Conservation (phyloP, 2,329 filamentous ascomycete genomes). For the Paracamarosporium sp. region DNA sequence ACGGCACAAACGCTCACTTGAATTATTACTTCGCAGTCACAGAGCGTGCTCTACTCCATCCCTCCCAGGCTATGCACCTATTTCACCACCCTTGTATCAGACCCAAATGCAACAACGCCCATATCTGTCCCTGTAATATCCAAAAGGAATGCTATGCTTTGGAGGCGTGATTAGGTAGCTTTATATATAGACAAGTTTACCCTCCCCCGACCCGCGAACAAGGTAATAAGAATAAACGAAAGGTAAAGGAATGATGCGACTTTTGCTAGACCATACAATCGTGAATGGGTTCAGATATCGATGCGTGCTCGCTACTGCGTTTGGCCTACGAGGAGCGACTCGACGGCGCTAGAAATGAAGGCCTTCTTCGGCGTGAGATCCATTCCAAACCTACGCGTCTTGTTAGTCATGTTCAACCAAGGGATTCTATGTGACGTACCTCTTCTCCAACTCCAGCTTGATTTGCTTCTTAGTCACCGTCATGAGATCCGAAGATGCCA, state of each 20-base stretch:
- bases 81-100: neutral
- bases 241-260: neutral
- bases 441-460: conserved; percentile 88
- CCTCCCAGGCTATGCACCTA: neutral
- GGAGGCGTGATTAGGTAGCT: conserved; percentile 17
- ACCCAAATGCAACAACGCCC: neutral
- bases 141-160: conserved; percentile 20
- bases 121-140: conserved; percentile 1
- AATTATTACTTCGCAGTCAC: conserved; percentile 3
- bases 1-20: conserved; percentile 1
- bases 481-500: conserved; percentile 93
- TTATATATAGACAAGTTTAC: conserved; percentile 13
- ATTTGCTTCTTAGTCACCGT: conserved; percentile 98
- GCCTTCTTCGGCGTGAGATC: conserved; percentile 85
- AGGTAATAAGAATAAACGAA: conserved; percentile 6
- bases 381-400: conserved; percentile 71
- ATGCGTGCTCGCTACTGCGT: neutral
- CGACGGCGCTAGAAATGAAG: conserved; percentile 70
- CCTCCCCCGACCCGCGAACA: conserved; percentile 10
- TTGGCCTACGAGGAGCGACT: conserved; percentile 24
- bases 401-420: conserved; percentile 21
- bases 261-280: conserved; percentile 22
- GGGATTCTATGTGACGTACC: conserved; percentile 47
- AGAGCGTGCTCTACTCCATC: neutral
- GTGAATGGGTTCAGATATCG: conserved; percentile 12